Evolutionary conservation across 495 filamentous ascomycete genomes (phyloP), one percentile per base, ranked within the genome.

Genomic region (Lophiostoma macrostomum): DNA sequence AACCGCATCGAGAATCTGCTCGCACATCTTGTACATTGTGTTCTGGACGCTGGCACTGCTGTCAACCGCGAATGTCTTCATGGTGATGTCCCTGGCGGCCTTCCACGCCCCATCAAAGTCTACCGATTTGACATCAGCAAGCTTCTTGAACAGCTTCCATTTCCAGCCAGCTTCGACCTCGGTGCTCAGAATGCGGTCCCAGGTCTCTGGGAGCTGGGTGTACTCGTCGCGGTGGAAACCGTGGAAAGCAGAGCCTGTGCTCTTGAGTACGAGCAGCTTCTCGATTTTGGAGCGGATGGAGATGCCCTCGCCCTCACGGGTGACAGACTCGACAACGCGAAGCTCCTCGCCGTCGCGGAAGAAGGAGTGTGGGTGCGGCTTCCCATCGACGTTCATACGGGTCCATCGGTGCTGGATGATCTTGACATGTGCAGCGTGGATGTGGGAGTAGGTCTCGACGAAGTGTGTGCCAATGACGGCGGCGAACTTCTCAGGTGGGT

Each of bases 21-120:
- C 83, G 51, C 79, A 80, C 93, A 98, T 98, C 77, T 95, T 91
- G 73, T 95, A 97, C 93, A 98, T 96, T 50, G 91, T 96, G 57
- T 84, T 84, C 77, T 98, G 93, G 14, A 98, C 93, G 64, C 87
- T 91, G 38, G 93, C 86, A 60, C 87, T 93, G 68, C 87, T 78
- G 60, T 97, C 91, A 62, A 81, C 80, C n/a, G 93, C 91, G 65
- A 98, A 98, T 0, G 83, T 88, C 77, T 87, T 87, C 63, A 96
- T 75, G 18, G 91, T 94, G 71, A 95, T 91, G 31, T 74, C 71
- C 51, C 90, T 78, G 19, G 88, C 90, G 38, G 74, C 72, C 44
- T 83, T 73, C 80, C 84, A 96, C 10, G 89, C 87, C 30, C 71
- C 64, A 70, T 96, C 83, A 69, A 96, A 98, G 4, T 80, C 73